Base-by-base conservation (phyloP, 208 protist species). In the Leishmania guyanensis region DNA sequence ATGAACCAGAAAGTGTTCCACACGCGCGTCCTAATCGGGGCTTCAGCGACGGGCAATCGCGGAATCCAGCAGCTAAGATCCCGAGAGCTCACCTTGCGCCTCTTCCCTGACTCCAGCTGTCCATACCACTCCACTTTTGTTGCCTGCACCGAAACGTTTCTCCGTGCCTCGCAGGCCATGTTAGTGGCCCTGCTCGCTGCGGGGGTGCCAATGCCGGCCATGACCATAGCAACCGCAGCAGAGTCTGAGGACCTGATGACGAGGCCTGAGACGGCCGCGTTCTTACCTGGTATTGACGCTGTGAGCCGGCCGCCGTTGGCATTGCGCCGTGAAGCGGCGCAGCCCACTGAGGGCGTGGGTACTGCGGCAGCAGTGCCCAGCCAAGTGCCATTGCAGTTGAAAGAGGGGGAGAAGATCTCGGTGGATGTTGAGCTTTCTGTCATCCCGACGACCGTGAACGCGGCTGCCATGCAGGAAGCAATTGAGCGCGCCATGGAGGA, bases 81-180 rank as follows among this genome's bases (percentile, higher is more conserved):
- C 8, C 83, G 83, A 77, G 82, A 88, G 62, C 48, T 83, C 2
- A 79, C 48, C n/a, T 43, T 88, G 66, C 80, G 85, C 9, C 16
- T 78, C n/a, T 60, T 77, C 6, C 81, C 85, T 0, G 81, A 51
- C 9, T 22, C 46, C 12, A 29, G n/a, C n/a, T 88, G 85, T 72
- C 70, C 81, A 29, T 85, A 79, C 54, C 85, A 88, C 78, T 80
- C 77, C 68, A 78, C 83, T 43, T 86, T 86, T 33, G 65, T 73
- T 0, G 65, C 54, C 78, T 82, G 83, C 78, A 80, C 78, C 14
- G 75, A 76, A n/a, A 78, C 53, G 33, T 83, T 82, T 65, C 81
- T 83, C 50, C 43, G 68, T 43, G 74, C 83, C 33, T 80, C 79
- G 36, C 5, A 51, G 75, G 16, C 66, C 5, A 75, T 86, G 22